Percentiles rank a stretch among this genome's conserved stretches.
Conservation (phyloP, 371 early-diverging fungal species). For the Amoeboradix gromovi region DNA sequence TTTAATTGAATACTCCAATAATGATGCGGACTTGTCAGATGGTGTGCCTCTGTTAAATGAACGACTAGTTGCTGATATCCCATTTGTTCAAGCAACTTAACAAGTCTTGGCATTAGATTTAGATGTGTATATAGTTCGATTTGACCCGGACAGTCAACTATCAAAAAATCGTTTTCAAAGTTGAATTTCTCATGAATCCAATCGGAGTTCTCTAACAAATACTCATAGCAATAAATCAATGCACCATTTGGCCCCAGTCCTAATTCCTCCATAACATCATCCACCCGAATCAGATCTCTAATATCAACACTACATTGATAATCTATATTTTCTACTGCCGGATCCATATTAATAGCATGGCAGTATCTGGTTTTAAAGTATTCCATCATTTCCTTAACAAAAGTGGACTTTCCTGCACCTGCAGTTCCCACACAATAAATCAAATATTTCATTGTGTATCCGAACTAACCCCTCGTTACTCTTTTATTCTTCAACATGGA, state of each 20-base stretch:
- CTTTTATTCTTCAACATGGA: no score
- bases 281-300: constrained; percentile 70
- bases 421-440: not conserved
- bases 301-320: constrained; percentile 78
- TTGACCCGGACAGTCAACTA: constrained; percentile 98
- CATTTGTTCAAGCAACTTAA: constrained; percentile 27
- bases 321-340: constrained; percentile 79
- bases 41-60: constrained; percentile 51
- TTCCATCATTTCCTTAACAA: not conserved
- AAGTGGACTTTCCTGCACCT: not conserved
- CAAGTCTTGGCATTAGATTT: constrained; percentile 55
- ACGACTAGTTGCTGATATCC: constrained; percentile 18
- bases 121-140: constrained; percentile 98
- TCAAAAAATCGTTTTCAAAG: constrained; percentile 74
- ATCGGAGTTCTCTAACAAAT: constrained; percentile 69
- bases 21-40: constrained; percentile 78
- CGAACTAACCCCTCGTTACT: no score
- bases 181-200: constrained; percentile 78
- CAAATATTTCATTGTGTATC: constrained; percentile 1
- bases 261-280: constrained; percentile 91
- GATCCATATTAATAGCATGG: constrained; percentile 90
- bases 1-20: constrained; percentile 53
- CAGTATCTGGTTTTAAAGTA: not conserved
- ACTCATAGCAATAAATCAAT: constrained; percentile 81
- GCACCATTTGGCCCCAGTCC: constrained; percentile 97